Evolutionary conservation across 169 alveolate species (phyloP), one percentile per base, ranked within the genome.

Genomic region (Perkinsus chesapeaki): DNA sequence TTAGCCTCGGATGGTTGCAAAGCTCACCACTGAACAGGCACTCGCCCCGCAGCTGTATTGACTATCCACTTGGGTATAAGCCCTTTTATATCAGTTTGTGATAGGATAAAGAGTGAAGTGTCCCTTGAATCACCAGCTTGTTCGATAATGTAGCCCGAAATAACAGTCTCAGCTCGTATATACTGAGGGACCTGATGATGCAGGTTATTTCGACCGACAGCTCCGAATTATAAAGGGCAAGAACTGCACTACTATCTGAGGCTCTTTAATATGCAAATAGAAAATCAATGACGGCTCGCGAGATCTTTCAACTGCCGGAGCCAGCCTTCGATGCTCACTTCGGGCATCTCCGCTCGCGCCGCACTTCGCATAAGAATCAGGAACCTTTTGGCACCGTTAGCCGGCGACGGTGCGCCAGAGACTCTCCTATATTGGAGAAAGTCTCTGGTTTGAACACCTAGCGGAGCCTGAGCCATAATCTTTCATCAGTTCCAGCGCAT

Each of bases 51-150:
- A 38, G 94, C 96, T 94, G 95, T 96, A 92, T 96, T 96, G 37
- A 96, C 96, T 39, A 96, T 91, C 73, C 92, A 73, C 60, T 93
- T 93, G 0, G 98, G 98, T 31, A 96, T 94, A 39, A 94, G 94
- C 20, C 98, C 97, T 91, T 94, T 95, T 60, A 96, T 93, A 92
- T 96, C 98, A 38, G 96, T 96, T 92, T 96, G 95, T 39, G 96
- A 95, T 20, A 96, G 92, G 73, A 95, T 95, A 3, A 94, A 95
- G 37, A 96, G 91, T n/a, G 92, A 48, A 0, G 96, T 94, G 94
- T 96, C 96, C 39, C 94, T 92, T 27, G 36, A 60, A 92, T 92
- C 72, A 0, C 23, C 39, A 0, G 92, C 92, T 73, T 91, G 92
- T 72, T 94, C 94, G 38, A 96, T 94, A 47, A 93, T 92, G 93